A percentile compares a stretch with the other conserved stretches of the same genome.
phyloP scores from a whole-genome alignment of 306 rosid genomes.

The Fagus crenata region DNA sequence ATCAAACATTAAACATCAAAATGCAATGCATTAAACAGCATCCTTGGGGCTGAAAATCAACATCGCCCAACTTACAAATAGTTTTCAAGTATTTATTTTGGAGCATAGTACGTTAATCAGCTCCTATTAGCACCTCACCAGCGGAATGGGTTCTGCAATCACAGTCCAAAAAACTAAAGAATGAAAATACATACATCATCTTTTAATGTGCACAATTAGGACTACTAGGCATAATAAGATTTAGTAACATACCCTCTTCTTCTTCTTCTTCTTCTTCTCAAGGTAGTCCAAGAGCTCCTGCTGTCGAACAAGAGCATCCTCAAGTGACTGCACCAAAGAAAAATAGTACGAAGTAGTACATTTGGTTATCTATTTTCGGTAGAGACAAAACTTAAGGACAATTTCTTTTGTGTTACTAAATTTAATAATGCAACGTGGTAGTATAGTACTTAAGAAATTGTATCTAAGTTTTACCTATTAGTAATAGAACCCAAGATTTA shows the following conservation, averaged over 20 bases:
- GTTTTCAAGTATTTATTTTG: slow-evolving; percentile 14
- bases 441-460: too few relatives aligned
- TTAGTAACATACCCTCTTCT: slow-evolving; percentile 54
- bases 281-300: slow-evolving; percentile 54
- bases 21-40: slow-evolving; percentile 27
- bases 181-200: slow-evolving; percentile 1
- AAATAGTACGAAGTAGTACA: background rate
- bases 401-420: too few relatives aligned
- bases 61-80: slow-evolving; percentile 39
- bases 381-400: too few relatives aligned
- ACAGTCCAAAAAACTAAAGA: slow-evolving; percentile 31
- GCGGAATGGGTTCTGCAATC: slow-evolving; percentile 58
- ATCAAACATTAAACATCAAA: slow-evolving; percentile 30
- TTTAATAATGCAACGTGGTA: too few relatives aligned
- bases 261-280: slow-evolving; percentile 76
- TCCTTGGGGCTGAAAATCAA: slow-evolving; percentile 42
- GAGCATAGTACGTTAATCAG: slow-evolving; percentile 15
- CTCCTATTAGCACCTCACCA: slow-evolving; percentile 43
- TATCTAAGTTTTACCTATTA: too few relatives aligned
- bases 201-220: background rate
- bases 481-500: background rate
- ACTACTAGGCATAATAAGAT: slow-evolving; percentile 7
- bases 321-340: slow-evolving; percentile 53
- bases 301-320: slow-evolving; percentile 51
- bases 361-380: background rate